phyloP scores from a whole-genome alignment of 2,329 filamentous ascomycete genomes.

The Diaporthe vaccinii region DNA sequence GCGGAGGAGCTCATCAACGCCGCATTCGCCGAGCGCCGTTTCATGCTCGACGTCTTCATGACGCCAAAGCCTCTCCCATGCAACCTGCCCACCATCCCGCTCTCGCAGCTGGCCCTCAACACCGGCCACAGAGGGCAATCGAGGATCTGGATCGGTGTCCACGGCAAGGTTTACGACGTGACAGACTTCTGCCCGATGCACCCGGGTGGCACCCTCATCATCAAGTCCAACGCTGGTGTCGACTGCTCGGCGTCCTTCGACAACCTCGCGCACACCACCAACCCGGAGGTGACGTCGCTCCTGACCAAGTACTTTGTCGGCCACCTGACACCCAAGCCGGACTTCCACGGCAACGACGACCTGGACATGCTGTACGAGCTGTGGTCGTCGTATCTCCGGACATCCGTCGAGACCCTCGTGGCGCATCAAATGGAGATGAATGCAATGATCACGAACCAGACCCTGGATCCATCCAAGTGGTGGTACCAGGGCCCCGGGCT shows the following conservation, averaged over 20 bases:
- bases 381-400: constrained; percentile 64
- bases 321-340: constrained; percentile 63
- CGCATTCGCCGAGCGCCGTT: constrained; percentile 67
- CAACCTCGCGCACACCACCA: constrained; percentile 67
- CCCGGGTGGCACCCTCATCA: constrained; percentile 65
- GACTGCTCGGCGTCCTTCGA: constrained; percentile 67
- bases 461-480: constrained; percentile 58
- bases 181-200: constrained; percentile 68
- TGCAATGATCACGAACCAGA: constrained; percentile 48
- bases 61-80: constrained; percentile 65
- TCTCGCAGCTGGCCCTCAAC: constrained; percentile 63
- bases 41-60: constrained; percentile 72
- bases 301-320: constrained; percentile 68
- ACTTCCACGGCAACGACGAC: constrained; percentile 59
- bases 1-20: constrained; percentile 64
- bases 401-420: constrained; percentile 64
- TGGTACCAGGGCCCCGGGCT: constrained; percentile 60
- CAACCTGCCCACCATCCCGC: constrained; percentile 63
- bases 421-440: constrained; percentile 68
- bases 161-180: constrained; percentile 67
- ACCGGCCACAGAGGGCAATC: constrained; percentile 63
- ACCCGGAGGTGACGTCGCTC: constrained; percentile 66
- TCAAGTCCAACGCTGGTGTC: constrained; percentile 67
- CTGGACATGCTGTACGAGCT: constrained; percentile 62
- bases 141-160: constrained; percentile 65